Evolutionary conservation across 306 rosid genomes (phyloP).

Genomic region (Pueraria montana): DNA sequence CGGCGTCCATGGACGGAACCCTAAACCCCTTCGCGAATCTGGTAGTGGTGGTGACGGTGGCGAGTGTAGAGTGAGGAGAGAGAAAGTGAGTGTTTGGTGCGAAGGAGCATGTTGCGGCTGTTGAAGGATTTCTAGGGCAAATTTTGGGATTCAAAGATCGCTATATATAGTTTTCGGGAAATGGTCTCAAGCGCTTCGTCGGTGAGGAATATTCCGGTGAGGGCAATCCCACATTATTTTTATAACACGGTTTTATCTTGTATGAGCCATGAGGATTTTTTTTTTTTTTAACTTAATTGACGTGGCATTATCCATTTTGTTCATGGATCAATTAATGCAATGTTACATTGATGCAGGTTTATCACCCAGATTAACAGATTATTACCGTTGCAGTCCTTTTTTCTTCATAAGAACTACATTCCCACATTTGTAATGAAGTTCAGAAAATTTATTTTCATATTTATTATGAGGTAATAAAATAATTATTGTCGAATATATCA

Average conservation of each 20-base stretch:
- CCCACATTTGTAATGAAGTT: too few species aligned
- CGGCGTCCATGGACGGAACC: constrained; percentile 63
- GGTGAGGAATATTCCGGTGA: constrained; percentile 85
- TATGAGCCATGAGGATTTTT: background rate
- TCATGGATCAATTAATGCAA: background rate
- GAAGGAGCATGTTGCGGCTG: constrained; percentile 78
- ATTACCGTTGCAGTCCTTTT: background rate
- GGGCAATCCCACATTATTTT: constrained; percentile 32
- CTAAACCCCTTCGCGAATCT: constrained; percentile 34
- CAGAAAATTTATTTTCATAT: too few species aligned
- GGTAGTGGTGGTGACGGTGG: background rate
- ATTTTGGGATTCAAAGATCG: constrained; percentile 59
- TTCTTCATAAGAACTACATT: background rate
- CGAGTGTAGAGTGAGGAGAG: constrained; percentile 37
- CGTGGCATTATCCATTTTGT: constrained; percentile 76
- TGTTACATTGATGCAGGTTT: background rate
- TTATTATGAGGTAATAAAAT: too few species aligned
- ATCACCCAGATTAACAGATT: background rate
- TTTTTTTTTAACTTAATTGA: constrained; percentile 44
- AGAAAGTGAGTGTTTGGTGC: constrained; percentile 48
- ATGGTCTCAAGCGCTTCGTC: constrained; percentile 60
- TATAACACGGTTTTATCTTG: constrained; percentile 6
- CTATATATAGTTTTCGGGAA: constrained; percentile 99
- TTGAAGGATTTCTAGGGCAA: constrained; percentile 83
- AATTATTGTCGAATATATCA: too few species aligned